Evolutionary conservation across 441 rosid genomes (phyloP).

Genomic region (Jatropha multifida): DNA sequence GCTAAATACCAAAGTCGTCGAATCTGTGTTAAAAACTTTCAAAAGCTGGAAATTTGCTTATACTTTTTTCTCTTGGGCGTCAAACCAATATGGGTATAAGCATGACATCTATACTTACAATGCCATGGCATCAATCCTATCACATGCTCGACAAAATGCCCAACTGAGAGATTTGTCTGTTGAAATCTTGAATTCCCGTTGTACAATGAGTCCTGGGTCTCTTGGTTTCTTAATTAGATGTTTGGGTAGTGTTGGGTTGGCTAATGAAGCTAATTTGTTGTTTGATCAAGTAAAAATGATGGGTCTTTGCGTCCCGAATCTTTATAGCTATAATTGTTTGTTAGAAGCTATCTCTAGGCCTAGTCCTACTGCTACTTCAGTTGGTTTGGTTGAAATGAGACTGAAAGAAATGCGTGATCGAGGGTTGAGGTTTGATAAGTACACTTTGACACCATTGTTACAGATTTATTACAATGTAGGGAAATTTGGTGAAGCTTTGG

Average conservation of each 20-base stretch:
- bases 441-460: slow-evolving; percentile 75
- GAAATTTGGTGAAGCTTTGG: slow-evolving; percentile 49
- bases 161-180: slow-evolving; percentile 48
- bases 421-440: slow-evolving; percentile 60
- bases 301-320: slow-evolving; percentile 71
- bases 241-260: slow-evolving; percentile 66
- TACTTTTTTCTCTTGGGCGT: slow-evolving; percentile 69
- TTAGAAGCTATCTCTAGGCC: slow-evolving; percentile 68
- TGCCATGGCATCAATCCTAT: slow-evolving; percentile 83
- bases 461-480: slow-evolving; percentile 65
- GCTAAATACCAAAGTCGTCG: slow-evolving; percentile 69
- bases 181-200: slow-evolving; percentile 50
- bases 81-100: slow-evolving; percentile 56
- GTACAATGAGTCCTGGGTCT: slow-evolving; percentile 75
- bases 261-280: slow-evolving; percentile 61
- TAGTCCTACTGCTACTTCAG: slow-evolving; percentile 30
- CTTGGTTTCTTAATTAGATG: slow-evolving; percentile 81
- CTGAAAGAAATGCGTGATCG: slow-evolving; percentile 62
- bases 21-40: slow-evolving; percentile 53
- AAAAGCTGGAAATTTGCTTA: slow-evolving; percentile 58
- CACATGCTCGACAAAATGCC: slow-evolving; percentile 93
- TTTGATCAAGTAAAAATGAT: slow-evolving; percentile 57
- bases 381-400: slow-evolving; percentile 63
- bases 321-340: slow-evolving; percentile 76
- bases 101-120: slow-evolving; percentile 74